phyloP scores from a whole-genome alignment of 2,329 filamentous ascomycete genomes.

The Aureobasidium musti region DNA sequence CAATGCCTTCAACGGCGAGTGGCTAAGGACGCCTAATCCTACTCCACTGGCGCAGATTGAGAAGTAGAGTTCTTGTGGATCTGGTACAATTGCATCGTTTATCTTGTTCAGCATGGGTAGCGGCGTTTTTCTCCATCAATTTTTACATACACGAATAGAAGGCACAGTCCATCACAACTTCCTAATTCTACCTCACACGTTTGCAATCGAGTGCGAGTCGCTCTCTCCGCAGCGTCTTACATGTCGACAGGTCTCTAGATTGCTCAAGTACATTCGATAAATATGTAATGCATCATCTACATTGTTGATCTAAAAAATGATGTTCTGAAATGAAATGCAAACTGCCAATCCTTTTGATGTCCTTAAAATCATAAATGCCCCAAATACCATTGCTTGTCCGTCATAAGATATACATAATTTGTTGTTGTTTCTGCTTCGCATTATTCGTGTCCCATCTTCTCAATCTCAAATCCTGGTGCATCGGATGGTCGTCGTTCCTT shows the following conservation, averaged over 20 bases:
- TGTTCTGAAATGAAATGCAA: constrained; percentile 1
- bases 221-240: background rate
- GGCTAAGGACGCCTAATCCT: constrained; percentile 64
- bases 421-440: background rate
- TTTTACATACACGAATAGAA: background rate
- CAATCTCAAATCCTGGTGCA: constrained; percentile 15
- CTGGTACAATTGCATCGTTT: background rate
- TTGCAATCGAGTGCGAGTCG: background rate
- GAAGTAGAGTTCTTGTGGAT: constrained; percentile 1
- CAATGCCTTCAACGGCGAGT: constrained; percentile 97
- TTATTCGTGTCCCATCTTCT: constrained; percentile 23
- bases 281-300: constrained; percentile 6
- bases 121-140: background rate
- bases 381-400: background rate
- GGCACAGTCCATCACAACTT: background rate
- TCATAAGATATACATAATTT: constrained; percentile 13
- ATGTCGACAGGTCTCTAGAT: background rate
- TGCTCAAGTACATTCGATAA: background rate
- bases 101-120: background rate
- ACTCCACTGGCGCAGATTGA: constrained; percentile 46
- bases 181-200: background rate
- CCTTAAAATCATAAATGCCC: background rate
- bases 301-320: background rate
- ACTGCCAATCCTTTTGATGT: background rate
- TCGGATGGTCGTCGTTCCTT: constrained; percentile 29